These are phyloP conservation scores for Mycogone perniciosa DNA, from an alignment of 2,329 filamentous ascomycete genomes.

Conservation along the genomic window DNA sequence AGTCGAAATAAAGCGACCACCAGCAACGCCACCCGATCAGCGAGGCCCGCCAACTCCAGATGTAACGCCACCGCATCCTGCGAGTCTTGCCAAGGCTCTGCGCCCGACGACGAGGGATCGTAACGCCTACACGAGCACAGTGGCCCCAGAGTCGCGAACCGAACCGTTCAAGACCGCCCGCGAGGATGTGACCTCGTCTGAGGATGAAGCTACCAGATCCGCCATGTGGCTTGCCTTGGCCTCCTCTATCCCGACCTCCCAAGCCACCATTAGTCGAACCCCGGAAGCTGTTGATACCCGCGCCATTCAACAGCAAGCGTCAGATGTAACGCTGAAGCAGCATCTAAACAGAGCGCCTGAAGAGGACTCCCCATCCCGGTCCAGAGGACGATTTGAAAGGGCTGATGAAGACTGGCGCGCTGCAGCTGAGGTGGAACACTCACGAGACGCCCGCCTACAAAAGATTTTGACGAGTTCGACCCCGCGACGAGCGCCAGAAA, in stretches of 20 bases:
- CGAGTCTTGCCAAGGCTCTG: conserved; percentile 34
- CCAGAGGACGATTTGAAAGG: conserved; percentile 43
- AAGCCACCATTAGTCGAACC: conserved; percentile 37
- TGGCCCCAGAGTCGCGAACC: conserved; percentile 50
- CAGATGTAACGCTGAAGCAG: conserved; percentile 37
- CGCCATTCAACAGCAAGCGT: conserved; percentile 25
- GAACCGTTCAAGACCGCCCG: conserved; percentile 68
- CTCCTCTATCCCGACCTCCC: conserved; percentile 34
- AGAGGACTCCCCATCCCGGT: conserved; percentile 35
- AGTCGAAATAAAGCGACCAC: conserved; percentile 33
- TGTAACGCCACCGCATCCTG: conserved; percentile 60
- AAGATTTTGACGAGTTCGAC: conserved; percentile 34
- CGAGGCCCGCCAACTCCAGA: conserved; percentile 69
- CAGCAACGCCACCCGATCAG: conserved; percentile 58
- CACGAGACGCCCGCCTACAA: neutral
- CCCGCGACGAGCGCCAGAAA: conserved; percentile 27
- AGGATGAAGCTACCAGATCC: conserved; percentile 46
- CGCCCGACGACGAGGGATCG: conserved; percentile 45
- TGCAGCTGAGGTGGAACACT: conserved; percentile 32
- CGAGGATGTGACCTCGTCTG: conserved; percentile 58
- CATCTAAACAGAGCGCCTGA: conserved; percentile 34
- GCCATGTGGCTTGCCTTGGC: conserved; percentile 34
- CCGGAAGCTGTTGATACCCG: conserved; percentile 20
- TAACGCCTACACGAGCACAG: conserved; percentile 46
- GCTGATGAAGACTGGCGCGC: conserved; percentile 56